Percentiles rank a stretch among this genome's conserved stretches.
Evolutionary conservation across 352 stramenopile genomes (phyloP).

Genomic region (Blastocystis sp.): DNA sequence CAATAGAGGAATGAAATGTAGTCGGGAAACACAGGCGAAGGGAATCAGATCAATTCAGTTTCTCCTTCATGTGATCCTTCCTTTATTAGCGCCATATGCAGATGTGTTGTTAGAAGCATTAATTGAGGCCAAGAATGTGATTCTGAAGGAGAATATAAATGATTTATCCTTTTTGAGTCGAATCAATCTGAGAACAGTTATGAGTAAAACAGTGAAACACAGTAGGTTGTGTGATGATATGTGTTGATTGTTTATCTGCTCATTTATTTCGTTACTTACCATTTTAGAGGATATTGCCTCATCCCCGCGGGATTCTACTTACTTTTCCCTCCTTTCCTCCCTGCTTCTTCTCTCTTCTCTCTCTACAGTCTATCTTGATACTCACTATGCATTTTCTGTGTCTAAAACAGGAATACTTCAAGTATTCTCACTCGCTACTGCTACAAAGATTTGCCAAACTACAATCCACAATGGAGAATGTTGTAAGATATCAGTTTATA

Average conservation of each 20-base stretch:
- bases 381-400: constrained; percentile 20
- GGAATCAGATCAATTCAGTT: constrained; percentile 14
- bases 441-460: background rate
- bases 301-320: background rate
- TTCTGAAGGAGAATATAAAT: background rate
- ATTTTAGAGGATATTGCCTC: constrained; percentile 13
- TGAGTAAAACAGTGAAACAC: constrained; percentile 38
- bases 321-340: constrained; percentile 38
- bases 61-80: background rate
- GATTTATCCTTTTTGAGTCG: constrained; percentile 6
- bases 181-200: constrained; percentile 20
- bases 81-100: background rate
- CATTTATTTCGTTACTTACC: background rate
- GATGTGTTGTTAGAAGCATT: constrained; percentile 16
- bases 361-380: constrained; percentile 30
- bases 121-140: background rate
- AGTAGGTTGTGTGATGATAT: background rate
- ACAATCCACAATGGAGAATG: constrained; percentile 11
- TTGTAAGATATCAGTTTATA: constrained; percentile 22
- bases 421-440: constrained; percentile 27
- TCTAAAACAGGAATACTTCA: background rate
- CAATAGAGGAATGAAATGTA: background rate
- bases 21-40: background rate
- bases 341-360: constrained; percentile 46
- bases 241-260: background rate